Evolutionary conservation across 495 filamentous ascomycete genomes (phyloP).

Genomic region (Hypoxylon perforatum): DNA sequence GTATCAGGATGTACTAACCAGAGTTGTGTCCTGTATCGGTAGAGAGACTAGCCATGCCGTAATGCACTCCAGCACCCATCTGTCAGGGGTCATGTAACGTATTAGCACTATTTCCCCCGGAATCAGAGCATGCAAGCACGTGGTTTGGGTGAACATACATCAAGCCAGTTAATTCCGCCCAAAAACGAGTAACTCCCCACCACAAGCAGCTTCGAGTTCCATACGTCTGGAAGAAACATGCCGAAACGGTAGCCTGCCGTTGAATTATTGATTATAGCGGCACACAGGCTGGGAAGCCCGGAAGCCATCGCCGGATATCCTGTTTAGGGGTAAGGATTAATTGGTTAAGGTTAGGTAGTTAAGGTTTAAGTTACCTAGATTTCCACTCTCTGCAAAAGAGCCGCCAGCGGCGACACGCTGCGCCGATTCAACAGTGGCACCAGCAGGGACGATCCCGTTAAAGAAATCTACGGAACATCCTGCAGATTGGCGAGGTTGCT

Average conservation of each 20-base stretch:
- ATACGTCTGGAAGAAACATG: constrained; percentile 62
- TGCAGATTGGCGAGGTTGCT: constrained; percentile 34
- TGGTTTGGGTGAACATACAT: too few relatives aligned
- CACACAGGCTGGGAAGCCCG: constrained; percentile 59
- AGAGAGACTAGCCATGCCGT: constrained; percentile 65
- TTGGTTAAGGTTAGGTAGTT: too few relatives aligned
- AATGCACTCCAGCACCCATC: constrained; percentile 55
- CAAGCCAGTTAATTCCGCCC: constrained; percentile 64
- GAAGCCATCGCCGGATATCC: constrained; percentile 55
- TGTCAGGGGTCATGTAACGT: too few relatives aligned
- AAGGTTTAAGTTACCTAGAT: too few relatives aligned
- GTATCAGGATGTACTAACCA: too few relatives aligned
- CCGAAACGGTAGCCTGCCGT: constrained; percentile 63
- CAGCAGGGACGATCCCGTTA: constrained; percentile 27
- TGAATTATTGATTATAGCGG: constrained; percentile 58
- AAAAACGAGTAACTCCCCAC: constrained; percentile 59
- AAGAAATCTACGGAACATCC: constrained; percentile 38
- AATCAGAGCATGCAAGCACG: too few relatives aligned
- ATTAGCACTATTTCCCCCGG: too few relatives aligned
- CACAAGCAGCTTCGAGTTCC: constrained; percentile 58
- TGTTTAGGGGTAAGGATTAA: too few relatives aligned
- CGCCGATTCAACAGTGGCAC: constrained; percentile 31
- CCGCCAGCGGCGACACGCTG: constrained; percentile 44
- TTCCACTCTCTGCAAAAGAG: constrained; percentile 37
- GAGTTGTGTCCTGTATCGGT: constrained; percentile 68